phyloP scores from a whole-genome alignment of 352 stramenopile species.

The Globisporangium parvum region DNA sequence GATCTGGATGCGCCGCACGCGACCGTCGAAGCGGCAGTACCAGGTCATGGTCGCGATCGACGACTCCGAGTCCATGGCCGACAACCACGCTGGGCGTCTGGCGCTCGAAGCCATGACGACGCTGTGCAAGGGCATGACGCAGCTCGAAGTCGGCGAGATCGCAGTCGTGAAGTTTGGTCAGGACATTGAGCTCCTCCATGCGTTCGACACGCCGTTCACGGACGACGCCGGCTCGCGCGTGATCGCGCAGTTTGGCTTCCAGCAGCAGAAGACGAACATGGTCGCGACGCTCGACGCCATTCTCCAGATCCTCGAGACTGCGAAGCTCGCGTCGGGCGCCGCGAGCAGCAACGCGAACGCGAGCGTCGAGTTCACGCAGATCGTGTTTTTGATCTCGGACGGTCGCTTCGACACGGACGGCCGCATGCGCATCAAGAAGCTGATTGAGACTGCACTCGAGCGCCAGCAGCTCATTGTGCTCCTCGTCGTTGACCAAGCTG shows the following conservation, averaged over 20 bases:
- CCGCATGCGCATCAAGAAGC: slow-evolving; percentile 90
- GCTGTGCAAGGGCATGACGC: slow-evolving; percentile 95
- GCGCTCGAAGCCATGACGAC: slow-evolving; percentile 95
- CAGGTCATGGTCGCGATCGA: slow-evolving; percentile 99
- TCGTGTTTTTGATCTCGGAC: slow-evolving; percentile 99
- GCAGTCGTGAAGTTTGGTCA: slow-evolving; percentile 94
- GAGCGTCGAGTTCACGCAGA: slow-evolving; percentile 90
- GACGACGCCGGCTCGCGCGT: slow-evolving; percentile 92
- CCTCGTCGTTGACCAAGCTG: slow-evolving; percentile 91
- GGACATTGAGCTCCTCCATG: slow-evolving; percentile 94
- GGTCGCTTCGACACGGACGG: slow-evolving; percentile 97
- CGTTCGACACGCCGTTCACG: slow-evolving; percentile 96
- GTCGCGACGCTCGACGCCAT: slow-evolving; percentile 92
- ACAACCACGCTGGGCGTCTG: slow-evolving; percentile 94
- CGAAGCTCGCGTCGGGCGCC: slow-evolving; percentile 48
- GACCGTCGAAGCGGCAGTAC: slow-evolving; percentile 98
- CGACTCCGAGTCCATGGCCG: slow-evolving; percentile 99
- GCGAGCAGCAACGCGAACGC: slow-evolving; percentile 35
- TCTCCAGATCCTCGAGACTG: slow-evolving; percentile 86
- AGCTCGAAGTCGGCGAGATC: slow-evolving; percentile 97
- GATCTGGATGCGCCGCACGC: slow-evolving; percentile 99
- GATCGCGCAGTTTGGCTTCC: slow-evolving; percentile 95
- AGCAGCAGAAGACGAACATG: slow-evolving; percentile 97
- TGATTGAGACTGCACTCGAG: slow-evolving; percentile 96
- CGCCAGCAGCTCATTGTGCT: slow-evolving; percentile 98